These are phyloP conservation scores for Suillus hirtellus DNA, from an alignment of 768 basidiomycete species.

Conservation along the genomic window DNA sequence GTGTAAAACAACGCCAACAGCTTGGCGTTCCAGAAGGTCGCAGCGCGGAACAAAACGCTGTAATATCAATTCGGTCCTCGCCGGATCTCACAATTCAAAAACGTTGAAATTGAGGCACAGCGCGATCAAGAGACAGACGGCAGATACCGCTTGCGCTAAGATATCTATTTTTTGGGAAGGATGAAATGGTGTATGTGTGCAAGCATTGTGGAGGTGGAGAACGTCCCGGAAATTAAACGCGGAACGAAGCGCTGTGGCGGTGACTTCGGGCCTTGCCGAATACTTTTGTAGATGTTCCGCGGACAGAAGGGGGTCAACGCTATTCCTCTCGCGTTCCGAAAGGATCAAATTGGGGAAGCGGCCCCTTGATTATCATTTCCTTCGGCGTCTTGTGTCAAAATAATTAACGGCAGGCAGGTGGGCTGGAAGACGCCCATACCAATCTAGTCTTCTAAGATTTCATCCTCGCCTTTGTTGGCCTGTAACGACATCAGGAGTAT, in stretches of 20 bases:
- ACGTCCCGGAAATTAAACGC: slow-evolving; percentile 5
- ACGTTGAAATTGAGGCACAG: background rate
- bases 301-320: slow-evolving; percentile 3
- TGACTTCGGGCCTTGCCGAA: slow-evolving; percentile 6
- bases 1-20: background rate
- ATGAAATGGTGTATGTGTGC: background rate
- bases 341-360: background rate
- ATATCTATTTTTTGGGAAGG: background rate
- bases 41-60: background rate
- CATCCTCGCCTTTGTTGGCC: slow-evolving; percentile 72
- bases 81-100: slow-evolving; percentile 5
- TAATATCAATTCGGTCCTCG: slow-evolving; percentile 6
- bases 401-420: background rate
- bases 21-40: background rate
- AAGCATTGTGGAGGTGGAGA: background rate
- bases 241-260: slow-evolving; percentile 5
- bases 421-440: background rate
- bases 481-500: slow-evolving; percentile 33
- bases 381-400: background rate
- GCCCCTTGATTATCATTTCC: background rate
- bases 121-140: background rate
- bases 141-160: background rate
- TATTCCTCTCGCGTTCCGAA: background rate
- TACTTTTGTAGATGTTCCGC: slow-evolving; percentile 1
- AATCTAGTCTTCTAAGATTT: slow-evolving; percentile 56